Base-by-base conservation (phyloP, 1,139 yeast species). In the Protomyces inundatus region DNA sequence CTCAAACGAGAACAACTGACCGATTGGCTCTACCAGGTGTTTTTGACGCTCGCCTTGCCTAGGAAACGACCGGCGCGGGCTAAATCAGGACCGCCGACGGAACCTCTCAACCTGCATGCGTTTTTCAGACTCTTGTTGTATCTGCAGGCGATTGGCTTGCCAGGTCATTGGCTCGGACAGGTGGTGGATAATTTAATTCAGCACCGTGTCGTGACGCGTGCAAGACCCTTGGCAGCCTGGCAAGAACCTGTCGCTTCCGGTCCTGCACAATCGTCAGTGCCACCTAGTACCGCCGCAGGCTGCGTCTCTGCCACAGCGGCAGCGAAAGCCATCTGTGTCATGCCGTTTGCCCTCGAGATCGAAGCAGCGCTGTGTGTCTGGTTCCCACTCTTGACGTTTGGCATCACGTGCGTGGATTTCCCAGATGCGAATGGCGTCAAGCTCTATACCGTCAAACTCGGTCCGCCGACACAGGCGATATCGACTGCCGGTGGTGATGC, bases 321-420 rank as follows among this genome's bases (percentile, higher is more conserved):
- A 4, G 52, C 54, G n/a, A 51, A 52, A 34, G 46, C 55, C 16
- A 16, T 58, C 35, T 58, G 62, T 52, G 52, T 58, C 50, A 58
- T 55, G 46, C 62, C 62, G 5, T 58, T 58, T 55, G 53, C 62
- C n/a, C 42, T 58, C 45, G 62, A 58, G 30, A 58, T 58, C 56
- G 62, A 58, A 30, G 62, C 46, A 4, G 62, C 62, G 6, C 42
- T 58, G 35, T 39, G 56, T 10, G 40, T 52, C 6, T 58, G 62
- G 62, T 58, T 58, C 30, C 62, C 62, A n/a, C 45, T 58, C 7
- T 33, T 58, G 62, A 51, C 62, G 6, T 58, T 58, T 12, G 62
- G 62, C 39, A 42, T 58, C 55, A 58, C 62, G 3, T 55, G 56
- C 6, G 56, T 52, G 3, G 62, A 58, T 37, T 58, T 58, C 30